phyloP scores from a whole-genome alignment of 2,329 filamentous ascomycete species.

The Sarocladiaceae sp. region DNA sequence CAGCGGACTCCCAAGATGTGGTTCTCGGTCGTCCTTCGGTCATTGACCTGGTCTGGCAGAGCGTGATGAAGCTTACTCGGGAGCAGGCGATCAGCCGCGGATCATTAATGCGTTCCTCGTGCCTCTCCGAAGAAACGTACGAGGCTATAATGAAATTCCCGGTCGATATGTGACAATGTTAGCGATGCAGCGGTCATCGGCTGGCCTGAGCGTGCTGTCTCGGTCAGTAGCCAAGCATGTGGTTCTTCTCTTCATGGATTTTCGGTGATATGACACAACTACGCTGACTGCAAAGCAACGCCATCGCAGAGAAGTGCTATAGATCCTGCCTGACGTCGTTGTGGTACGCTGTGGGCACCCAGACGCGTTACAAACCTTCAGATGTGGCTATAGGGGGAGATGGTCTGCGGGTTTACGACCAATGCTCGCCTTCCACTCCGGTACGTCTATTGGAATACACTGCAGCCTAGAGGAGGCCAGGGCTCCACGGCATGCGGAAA shows the following conservation, averaged over 20 bases:
- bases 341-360: too few relatives aligned
- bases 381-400: too few relatives aligned
- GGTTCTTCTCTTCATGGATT: background rate
- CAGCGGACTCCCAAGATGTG: background rate
- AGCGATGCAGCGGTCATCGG: background rate
- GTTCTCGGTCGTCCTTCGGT: constrained; percentile 1
- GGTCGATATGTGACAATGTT: background rate
- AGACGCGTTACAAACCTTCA: too few relatives aligned
- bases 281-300: too few relatives aligned
- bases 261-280: too few relatives aligned
- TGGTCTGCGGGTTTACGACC: too few relatives aligned
- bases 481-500: constrained; percentile 1
- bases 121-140: background rate
- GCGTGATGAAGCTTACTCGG: background rate
- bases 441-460: background rate
- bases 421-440: too few relatives aligned
- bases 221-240: background rate
- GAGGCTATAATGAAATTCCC: background rate
- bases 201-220: background rate
- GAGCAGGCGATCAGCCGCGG: background rate
- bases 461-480: background rate
- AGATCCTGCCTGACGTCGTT: too few relatives aligned
- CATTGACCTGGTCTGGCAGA: background rate
- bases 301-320: too few relatives aligned
- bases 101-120: constrained; percentile 1